phyloP scores from a whole-genome alignment of 495 filamentous ascomycete genomes.

The Lichenothelia convexa region DNA sequence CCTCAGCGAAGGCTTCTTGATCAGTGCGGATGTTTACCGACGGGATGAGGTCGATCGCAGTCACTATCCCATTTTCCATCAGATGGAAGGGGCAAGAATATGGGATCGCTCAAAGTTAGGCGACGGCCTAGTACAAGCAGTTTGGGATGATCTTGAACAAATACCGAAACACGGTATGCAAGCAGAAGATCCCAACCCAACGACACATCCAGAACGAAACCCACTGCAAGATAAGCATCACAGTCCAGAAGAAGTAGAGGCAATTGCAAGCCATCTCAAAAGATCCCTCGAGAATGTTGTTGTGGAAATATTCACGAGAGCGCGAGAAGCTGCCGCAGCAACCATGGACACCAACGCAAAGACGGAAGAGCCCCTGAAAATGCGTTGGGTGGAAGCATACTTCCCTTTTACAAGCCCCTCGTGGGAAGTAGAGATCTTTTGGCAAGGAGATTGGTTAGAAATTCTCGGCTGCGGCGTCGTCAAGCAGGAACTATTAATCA shows the following conservation, averaged over 20 bases:
- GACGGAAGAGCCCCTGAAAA: slow-evolving; percentile 46
- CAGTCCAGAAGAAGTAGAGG: slow-evolving; percentile 56
- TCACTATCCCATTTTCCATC: slow-evolving; percentile 95
- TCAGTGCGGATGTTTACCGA: slow-evolving; percentile 91
- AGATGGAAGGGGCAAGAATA: slow-evolving; percentile 88
- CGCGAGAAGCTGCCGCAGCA: slow-evolving; percentile 41
- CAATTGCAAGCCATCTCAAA: slow-evolving; percentile 74
- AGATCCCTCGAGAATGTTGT: slow-evolving; percentile 76
- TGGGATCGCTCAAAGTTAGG: slow-evolving; percentile 57
- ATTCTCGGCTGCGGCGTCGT: slow-evolving; percentile 85
- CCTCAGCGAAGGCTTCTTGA: slow-evolving; percentile 60
- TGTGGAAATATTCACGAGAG: slow-evolving; percentile 69
- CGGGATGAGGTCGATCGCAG: slow-evolving; percentile 85
- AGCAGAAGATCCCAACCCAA: slow-evolving; percentile 74
- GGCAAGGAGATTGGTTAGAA: slow-evolving; percentile 88
- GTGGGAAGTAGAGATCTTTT: slow-evolving; percentile 93
- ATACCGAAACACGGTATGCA: slow-evolving; percentile 55
- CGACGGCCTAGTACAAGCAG: slow-evolving; percentile 19
- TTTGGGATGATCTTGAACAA: slow-evolving; percentile 46
- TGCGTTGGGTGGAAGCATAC: slow-evolving; percentile 92
- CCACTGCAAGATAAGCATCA: slow-evolving; percentile 61
- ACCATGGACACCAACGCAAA: slow-evolving; percentile 24
- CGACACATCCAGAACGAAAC: slow-evolving; percentile 61
- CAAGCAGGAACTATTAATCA: slow-evolving; percentile 56
- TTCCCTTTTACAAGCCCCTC: slow-evolving; percentile 91